These are phyloP conservation scores for Sesbania bispinosa DNA, from an alignment of 306 rosid genomes.

Conservation along the genomic window DNA sequence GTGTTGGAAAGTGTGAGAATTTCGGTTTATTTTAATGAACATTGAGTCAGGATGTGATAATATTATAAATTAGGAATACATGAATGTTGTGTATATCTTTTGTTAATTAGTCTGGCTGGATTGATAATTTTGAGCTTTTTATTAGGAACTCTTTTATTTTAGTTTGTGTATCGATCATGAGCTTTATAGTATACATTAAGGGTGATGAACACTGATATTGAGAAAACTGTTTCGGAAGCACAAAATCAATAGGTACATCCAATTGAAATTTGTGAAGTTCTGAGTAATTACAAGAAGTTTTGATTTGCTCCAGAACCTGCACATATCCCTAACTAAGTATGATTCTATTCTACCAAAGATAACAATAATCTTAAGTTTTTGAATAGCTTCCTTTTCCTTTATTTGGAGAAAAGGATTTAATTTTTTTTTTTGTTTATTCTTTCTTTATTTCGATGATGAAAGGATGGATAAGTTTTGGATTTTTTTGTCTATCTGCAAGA, in stretches of 20 bases:
- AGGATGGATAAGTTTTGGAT: neutral
- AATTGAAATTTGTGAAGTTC: constrained; percentile 83
- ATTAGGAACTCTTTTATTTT: too few relatives aligned
- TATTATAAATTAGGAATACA: too few relatives aligned
- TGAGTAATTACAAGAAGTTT: constrained; percentile 50
- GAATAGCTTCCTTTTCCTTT: constrained; percentile 3
- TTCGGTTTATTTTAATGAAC: too few relatives aligned
- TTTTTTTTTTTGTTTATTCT: neutral
- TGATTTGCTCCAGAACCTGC: constrained; percentile 65
- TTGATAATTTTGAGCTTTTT: too few relatives aligned
- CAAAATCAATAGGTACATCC: constrained; percentile 85
- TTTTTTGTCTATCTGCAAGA: neutral
- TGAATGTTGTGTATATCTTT: too few relatives aligned
- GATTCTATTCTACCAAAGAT: constrained; percentile 18
- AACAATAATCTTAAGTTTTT: neutral
- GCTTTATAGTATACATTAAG: too few relatives aligned
- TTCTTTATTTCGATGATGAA: neutral
- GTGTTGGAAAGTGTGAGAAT: too few relatives aligned
- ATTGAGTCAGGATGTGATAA: too few relatives aligned
- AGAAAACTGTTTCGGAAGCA: constrained; percentile 63
- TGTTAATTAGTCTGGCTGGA: too few relatives aligned
- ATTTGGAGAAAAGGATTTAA: neutral
- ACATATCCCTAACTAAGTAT: constrained; percentile 66
- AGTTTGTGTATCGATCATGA: too few relatives aligned
- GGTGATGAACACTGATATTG: constrained; percentile 50